Conservation (phyloP, 2,329 filamentous ascomycete species). For the Fusarium protoensiforme region DNA sequence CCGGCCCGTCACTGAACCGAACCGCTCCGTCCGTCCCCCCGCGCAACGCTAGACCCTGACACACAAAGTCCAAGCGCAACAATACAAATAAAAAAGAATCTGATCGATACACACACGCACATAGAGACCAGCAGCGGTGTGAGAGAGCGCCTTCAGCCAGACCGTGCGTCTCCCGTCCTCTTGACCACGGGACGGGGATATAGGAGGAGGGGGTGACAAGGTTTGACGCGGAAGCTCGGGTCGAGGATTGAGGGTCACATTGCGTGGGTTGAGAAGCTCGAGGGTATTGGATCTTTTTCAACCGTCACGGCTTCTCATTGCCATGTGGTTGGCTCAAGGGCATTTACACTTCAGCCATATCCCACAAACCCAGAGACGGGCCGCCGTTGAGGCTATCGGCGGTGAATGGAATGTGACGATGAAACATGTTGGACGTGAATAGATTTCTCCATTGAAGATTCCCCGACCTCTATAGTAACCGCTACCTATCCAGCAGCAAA, state of each 20-base stretch:
- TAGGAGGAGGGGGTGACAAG: neutral
- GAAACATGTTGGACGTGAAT: neutral
- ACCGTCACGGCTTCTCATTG: neutral
- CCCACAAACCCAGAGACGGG: neutral
- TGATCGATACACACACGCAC: neutral
- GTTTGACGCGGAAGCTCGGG: neutral
- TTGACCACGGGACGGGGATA: neutral
- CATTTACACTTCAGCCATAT: conserved; percentile 4
- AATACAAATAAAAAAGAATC: neutral
- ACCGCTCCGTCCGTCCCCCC: neutral
- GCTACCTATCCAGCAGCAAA: neutral
- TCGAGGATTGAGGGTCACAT: conserved; percentile 4
- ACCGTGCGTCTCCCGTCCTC: conserved; percentile 10
- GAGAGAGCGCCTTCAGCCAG: conserved; percentile 2
- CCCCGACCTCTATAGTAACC: conserved; percentile 20
- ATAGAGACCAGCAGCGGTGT: neutral
- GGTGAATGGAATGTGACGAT: neutral
- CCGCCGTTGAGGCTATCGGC: neutral
- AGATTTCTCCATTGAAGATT: conserved; percentile 14
- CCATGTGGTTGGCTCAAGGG: conserved; percentile 11
- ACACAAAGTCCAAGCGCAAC: conserved; percentile 14
- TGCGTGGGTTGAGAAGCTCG: neutral
- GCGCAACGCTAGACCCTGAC: conserved; percentile 5
- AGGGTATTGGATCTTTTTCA: neutral
- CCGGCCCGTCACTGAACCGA: neutral